These are phyloP conservation scores for Dendrocalamus latiflorus DNA, from an alignment of 202 grass and related monocot genomes.

Conservation along the genomic window DNA sequence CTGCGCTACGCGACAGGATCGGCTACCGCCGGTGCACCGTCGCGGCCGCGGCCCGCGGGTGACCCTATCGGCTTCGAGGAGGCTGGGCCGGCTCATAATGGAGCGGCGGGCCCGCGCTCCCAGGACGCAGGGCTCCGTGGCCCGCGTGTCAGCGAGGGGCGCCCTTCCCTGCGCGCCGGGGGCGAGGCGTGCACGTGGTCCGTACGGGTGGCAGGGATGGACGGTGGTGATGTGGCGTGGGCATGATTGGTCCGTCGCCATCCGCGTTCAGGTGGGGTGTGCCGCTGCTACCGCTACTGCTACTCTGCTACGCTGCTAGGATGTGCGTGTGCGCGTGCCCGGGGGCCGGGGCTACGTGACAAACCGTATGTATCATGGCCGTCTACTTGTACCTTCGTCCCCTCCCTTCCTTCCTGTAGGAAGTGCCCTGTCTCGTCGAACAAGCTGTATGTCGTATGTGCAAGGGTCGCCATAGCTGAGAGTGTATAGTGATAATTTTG, in stretches of 20 bases:
- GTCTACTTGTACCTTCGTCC: background rate
- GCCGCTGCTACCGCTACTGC: background rate
- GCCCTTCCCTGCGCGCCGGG: background rate
- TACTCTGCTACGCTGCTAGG: background rate
- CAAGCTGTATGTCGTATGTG: too few relatives aligned
- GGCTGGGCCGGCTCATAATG: slow-evolving; percentile 12
- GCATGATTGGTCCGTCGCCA: slow-evolving; percentile 37
- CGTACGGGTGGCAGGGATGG: slow-evolving; percentile 33
- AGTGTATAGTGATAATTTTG: background rate
- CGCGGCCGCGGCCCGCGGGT: background rate
- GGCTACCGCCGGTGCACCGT: background rate
- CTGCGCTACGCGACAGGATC: slow-evolving; percentile 16
- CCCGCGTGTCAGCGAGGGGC: background rate
- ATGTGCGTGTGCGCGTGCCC: background rate
- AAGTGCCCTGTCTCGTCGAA: background rate
- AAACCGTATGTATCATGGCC: slow-evolving; percentile 24
- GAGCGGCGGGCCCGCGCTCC: background rate
- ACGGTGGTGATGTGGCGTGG: slow-evolving; percentile 27
- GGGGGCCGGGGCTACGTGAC: background rate
- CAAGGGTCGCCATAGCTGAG: too few relatives aligned
- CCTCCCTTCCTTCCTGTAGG: background rate
- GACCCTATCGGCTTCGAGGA: background rate
- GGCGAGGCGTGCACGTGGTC: slow-evolving; percentile 19
- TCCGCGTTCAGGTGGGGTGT: slow-evolving; percentile 21
- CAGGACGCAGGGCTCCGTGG: background rate